Conservation (phyloP, 345 rosid genomes). For the Eutrema yunnanense region DNA sequence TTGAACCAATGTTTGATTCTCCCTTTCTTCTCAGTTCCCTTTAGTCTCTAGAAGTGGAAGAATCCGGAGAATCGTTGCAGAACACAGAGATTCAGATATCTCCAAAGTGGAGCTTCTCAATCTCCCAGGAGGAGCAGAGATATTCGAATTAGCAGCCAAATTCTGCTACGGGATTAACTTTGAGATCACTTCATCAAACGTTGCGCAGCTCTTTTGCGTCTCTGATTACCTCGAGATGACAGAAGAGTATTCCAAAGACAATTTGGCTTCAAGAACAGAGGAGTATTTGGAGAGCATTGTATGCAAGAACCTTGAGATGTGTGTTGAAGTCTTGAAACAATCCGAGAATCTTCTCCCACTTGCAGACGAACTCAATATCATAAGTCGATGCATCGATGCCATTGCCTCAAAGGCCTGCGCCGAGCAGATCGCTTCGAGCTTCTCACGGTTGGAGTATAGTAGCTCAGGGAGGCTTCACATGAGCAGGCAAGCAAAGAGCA, state of each 20-base stretch:
- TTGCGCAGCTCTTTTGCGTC: constrained; percentile 73
- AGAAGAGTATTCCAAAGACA: constrained; percentile 82
- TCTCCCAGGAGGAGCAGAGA: constrained; percentile 82
- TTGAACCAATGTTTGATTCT: background rate
- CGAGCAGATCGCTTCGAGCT: constrained; percentile 94
- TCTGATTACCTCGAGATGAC: constrained; percentile 97
- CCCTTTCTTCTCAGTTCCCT: constrained; percentile 61
- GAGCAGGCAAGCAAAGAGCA: constrained; percentile 69
- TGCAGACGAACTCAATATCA: constrained; percentile 80
- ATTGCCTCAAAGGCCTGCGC: constrained; percentile 89
- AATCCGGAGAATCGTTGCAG: constrained; percentile 74
- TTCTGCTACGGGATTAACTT: constrained; percentile 92
- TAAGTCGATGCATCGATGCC: constrained; percentile 79
- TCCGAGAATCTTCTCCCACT: constrained; percentile 87
- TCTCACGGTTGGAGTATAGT: constrained; percentile 90
- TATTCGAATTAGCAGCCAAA: constrained; percentile 86
- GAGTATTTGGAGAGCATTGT: constrained; percentile 83
- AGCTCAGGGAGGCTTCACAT: constrained; percentile 97
- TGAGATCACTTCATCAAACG: constrained; percentile 81
- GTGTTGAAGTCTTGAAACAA: constrained; percentile 81
- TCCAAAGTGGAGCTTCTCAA: constrained; percentile 88
- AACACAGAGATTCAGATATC: constrained; percentile 80
- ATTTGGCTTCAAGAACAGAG: constrained; percentile 79
- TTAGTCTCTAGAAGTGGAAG: constrained; percentile 88
- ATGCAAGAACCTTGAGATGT: constrained; percentile 83